These are phyloP conservation scores for Leishmania aethiopica DNA, from an alignment of 208 protist genomes.

Conservation along the genomic window DNA sequence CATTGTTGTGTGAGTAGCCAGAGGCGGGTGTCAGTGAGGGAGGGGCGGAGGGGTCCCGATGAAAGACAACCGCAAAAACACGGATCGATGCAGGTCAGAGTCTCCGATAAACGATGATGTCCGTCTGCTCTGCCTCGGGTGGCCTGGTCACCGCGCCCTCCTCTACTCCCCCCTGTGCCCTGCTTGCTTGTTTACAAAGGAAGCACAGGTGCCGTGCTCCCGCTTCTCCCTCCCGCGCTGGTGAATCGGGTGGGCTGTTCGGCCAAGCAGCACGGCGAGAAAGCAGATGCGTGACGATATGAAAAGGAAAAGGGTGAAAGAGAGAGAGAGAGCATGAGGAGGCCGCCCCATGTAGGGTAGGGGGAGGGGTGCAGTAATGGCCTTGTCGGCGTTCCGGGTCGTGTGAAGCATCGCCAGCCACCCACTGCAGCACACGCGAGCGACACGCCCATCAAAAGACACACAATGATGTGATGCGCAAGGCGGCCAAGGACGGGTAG, in stretches of 20 bases:
- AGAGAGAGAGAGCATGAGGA: conserved; percentile 5
- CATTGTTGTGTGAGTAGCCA: conserved; percentile 3
- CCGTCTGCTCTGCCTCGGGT: neutral
- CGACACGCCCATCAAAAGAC: neutral
- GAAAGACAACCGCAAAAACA: neutral
- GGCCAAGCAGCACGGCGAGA: no score
- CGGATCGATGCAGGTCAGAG: neutral
- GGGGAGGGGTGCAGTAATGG: no score
- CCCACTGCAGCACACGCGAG: neutral
- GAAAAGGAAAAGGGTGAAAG: neutral
- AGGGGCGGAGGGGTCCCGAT: neutral
- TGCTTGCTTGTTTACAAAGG: neutral
- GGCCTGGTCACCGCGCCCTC: neutral
- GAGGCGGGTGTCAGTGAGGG: neutral
- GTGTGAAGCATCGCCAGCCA: neutral
- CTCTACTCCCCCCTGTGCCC: no score
- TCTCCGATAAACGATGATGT: neutral
- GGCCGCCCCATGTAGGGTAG: no score
- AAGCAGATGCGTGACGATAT: neutral
- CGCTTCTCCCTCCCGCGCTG: no score
- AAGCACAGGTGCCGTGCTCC: neutral
- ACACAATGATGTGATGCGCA: neutral
- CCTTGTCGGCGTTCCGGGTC: neutral
- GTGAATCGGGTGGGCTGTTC: neutral
- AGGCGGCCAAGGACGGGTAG: neutral